These are phyloP conservation scores for Salicornia ramosissima DNA, from an alignment of 148 eudicot genomes.

Conservation along the genomic window DNA sequence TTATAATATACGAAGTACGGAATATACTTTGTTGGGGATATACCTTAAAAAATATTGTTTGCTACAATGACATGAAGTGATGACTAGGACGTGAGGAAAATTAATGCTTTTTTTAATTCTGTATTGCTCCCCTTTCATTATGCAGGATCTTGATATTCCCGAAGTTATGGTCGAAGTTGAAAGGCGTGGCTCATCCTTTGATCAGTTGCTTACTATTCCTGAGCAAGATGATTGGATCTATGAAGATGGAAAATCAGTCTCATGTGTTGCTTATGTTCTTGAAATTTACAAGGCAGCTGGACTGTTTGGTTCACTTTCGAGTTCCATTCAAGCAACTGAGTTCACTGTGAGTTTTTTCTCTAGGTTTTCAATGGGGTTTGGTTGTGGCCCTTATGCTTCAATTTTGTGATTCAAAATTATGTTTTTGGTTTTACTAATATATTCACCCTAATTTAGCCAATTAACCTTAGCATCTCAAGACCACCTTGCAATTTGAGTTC, in stretches of 20 bases:
- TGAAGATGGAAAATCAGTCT: constrained; percentile 77
- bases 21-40: background rate
- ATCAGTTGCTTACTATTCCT: constrained; percentile 62
- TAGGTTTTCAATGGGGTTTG: background rate
- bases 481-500: too few relatives aligned
- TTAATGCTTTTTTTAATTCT: background rate
- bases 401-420: too few relatives aligned
- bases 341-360: constrained; percentile 60
- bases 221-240: constrained; percentile 93
- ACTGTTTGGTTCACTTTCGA: constrained; percentile 55
- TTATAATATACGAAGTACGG: too few relatives aligned
- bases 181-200: constrained; percentile 82
- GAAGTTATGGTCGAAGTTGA: constrained; percentile 85
- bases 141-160: constrained; percentile 72
- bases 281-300: constrained; percentile 90
- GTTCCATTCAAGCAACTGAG: constrained; percentile 82
- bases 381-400: too few relatives aligned
- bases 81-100: background rate
- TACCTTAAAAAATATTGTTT: background rate
- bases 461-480: too few relatives aligned
- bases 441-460: too few relatives aligned
- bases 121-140: constrained; percentile 6
- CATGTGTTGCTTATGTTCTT: constrained; percentile 85
- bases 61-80: background rate
- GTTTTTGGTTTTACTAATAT: too few relatives aligned